Evolutionary conservation across 2,329 filamentous ascomycete genomes (phyloP).

Genomic region (Herpotrichia juniperi): DNA sequence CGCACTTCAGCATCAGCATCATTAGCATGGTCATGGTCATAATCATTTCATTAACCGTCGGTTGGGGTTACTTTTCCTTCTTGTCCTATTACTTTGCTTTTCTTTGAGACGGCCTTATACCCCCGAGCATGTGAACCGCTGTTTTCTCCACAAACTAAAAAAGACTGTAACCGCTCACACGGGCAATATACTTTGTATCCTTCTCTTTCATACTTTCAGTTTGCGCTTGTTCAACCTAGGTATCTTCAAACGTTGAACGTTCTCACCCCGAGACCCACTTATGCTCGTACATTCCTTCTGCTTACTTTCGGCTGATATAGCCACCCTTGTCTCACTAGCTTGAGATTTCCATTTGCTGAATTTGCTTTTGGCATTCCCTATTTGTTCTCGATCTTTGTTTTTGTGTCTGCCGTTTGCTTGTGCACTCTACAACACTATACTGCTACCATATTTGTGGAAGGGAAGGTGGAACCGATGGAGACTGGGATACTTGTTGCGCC

Average conservation of each 20-base stretch:
- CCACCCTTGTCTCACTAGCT: constrained; percentile 13
- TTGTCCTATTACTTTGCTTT: constrained; percentile 19
- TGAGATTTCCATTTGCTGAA: constrained; percentile 16
- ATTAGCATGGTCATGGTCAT: constrained; percentile 33
- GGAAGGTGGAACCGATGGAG: background rate
- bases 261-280: background rate
- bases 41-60: background rate
- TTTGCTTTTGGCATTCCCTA: constrained; percentile 13
- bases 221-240: constrained; percentile 1
- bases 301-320: constrained; percentile 11
- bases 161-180: constrained; percentile 51
- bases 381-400: background rate
- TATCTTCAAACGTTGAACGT: constrained; percentile 5
- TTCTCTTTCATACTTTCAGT: constrained; percentile 18
- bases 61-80: constrained; percentile 13
- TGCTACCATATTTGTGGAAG: background rate
- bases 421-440: background rate
- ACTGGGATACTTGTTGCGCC: constrained; percentile 1
- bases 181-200: constrained; percentile 41
- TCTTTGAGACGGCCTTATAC: constrained; percentile 39
- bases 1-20: constrained; percentile 36
- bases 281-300: constrained; percentile 1
- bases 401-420: background rate
- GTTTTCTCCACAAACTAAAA: constrained; percentile 30
- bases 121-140: constrained; percentile 19